Percentiles rank a stretch among this genome's conserved stretches.
Conservation (phyloP, 2,329 filamentous ascomycete species). For the Colletotrichum sp. region DNA sequence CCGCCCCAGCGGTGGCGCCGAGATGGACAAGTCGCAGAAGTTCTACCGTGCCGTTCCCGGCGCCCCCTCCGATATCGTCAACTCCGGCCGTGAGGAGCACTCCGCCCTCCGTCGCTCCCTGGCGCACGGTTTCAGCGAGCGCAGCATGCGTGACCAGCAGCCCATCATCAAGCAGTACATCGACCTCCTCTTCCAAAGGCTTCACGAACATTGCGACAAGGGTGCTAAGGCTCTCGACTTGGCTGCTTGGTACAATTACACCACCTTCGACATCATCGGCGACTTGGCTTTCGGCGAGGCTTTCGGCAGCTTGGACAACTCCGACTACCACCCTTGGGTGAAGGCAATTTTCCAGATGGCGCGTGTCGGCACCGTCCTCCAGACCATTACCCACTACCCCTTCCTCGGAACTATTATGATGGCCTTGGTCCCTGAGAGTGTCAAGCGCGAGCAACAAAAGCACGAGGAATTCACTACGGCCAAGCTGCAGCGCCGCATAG, state of each 20-base stretch:
- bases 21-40: constrained; percentile 15
- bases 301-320: constrained; percentile 29
- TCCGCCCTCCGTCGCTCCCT: constrained; percentile 17
- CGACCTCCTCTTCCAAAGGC: constrained; percentile 39
- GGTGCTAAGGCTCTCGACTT: constrained; percentile 24
- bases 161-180: constrained; percentile 39
- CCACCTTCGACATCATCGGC: constrained; percentile 35
- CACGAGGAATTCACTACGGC: neutral
- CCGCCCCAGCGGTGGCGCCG: constrained; percentile 11
- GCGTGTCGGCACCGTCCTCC: neutral
- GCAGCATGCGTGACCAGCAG: constrained; percentile 28
- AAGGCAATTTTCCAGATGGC: constrained; percentile 26
- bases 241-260: constrained; percentile 30
- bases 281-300: constrained; percentile 32
- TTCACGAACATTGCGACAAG: constrained; percentile 32
- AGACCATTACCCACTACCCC: constrained; percentile 8
- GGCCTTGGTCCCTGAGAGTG: constrained; percentile 3
- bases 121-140: constrained; percentile 27
- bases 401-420: constrained; percentile 9
- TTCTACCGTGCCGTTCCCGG: constrained; percentile 9
- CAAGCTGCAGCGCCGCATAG: constrained; percentile 19
- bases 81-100: constrained; percentile 11
- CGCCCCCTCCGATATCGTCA: constrained; percentile 20
- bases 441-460: neutral
- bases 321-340: constrained; percentile 31